Evolutionary conservation across 495 filamentous ascomycete species (phyloP), one percentile per base, ranked within the genome.

Genomic region (Penicillium ucsense): DNA sequence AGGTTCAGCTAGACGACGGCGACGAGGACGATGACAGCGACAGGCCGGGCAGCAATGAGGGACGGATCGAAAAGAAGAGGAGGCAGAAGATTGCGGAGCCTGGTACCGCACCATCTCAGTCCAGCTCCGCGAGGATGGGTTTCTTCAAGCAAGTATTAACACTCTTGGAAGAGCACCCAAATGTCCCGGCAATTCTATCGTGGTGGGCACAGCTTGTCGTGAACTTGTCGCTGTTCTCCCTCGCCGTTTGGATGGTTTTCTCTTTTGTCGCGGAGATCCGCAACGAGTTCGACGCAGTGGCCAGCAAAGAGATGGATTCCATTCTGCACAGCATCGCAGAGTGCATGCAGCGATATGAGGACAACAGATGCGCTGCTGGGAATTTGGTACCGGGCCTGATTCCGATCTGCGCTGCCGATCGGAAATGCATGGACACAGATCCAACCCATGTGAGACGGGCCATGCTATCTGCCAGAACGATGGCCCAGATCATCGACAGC

Each of bases 101-200:
- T 20, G 10, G 29, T 45, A 8, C 10, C 51, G 9, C 36, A 40
- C 10, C 29, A 20, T 20, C 36, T 45, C 30, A 52, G 38, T 30
- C 30, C 3, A 33, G 11, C 10, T 48, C 10, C 5, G 57, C 60
- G 7, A 60, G 57, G 3, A 49, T 56, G 11, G 67, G 63, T 3
- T 73, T 71, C 49, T 67, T 87, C 42, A 70, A 69, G 28, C 64
- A 74, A 9, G 72, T 88, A 53, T 78, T 91, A 34, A 70, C 77
- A 12, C 79, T 82, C 43, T 67, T 95, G 49, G 85, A 85, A 52
- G 76, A 77, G 36, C 86, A 95, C 59, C 90, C 89, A 0, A 79
- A 83, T 53, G 78, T 95, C n/a, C 92, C 92, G 4, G 77, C 82
- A 45, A 85, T 94, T 43, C 70, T 96, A 20, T 89, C 88, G 30